Percentiles rank a stretch among this genome's conserved stretches.
These are phyloP conservation scores for Acidomyces sp. DNA, from an alignment of 495 filamentous ascomycete species.

Conservation along the genomic window DNA sequence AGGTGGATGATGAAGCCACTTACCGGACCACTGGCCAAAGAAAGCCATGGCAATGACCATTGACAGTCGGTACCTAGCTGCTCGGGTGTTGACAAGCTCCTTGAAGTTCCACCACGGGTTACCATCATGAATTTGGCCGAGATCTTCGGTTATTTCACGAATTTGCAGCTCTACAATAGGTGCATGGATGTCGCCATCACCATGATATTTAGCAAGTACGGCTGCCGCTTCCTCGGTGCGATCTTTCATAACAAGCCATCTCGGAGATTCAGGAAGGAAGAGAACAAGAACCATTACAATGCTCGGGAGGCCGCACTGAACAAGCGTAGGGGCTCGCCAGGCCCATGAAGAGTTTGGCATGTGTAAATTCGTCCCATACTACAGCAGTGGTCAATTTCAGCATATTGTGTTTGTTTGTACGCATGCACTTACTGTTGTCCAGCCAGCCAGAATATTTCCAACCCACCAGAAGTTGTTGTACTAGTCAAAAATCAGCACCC, in stretches of 20 bases:
- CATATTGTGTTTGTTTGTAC: too few species aligned
- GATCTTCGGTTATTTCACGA: conserved; percentile 1
- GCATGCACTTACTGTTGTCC: too few species aligned
- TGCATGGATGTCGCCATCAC: neutral
- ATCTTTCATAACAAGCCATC: conserved; percentile 19
- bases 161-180: conserved; percentile 1
- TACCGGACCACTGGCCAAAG: conserved; percentile 1
- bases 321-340: conserved; percentile 10
- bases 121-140: conserved; percentile 4
- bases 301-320: conserved; percentile 3
- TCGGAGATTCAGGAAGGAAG: conserved; percentile 17
- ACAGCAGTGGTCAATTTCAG: too few species aligned
- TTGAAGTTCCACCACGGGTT: conserved; percentile 21
- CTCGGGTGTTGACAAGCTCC: conserved; percentile 3
- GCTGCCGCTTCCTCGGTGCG: conserved; percentile 12
- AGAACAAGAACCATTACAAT: conserved; percentile 4
- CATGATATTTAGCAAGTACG: conserved; percentile 14
- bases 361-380: conserved; percentile 16
- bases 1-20: too few species aligned
- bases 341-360: conserved; percentile 9
- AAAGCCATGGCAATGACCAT: conserved; percentile 2
- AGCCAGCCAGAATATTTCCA: conserved; percentile 13
- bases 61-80: neutral
- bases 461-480: conserved; percentile 21
- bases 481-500: too few species aligned